These are phyloP conservation scores for Trametes villosa DNA, from an alignment of 768 basidiomycete species.

Conservation along the genomic window DNA sequence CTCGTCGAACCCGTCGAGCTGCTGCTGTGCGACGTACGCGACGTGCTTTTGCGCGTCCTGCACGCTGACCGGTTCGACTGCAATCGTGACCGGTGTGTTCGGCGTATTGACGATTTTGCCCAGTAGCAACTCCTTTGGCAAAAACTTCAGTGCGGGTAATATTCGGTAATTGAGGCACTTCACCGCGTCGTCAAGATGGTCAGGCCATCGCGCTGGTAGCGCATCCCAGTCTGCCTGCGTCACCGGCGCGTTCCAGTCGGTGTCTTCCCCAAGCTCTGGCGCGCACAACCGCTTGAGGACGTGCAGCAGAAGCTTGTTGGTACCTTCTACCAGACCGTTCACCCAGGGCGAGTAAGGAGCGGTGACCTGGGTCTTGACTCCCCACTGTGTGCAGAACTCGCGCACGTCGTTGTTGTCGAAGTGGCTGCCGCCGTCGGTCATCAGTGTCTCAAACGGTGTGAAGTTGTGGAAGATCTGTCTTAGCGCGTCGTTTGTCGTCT, in stretches of 20 bases:
- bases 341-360: conserved; percentile 47
- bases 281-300: conserved; percentile 37
- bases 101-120: conserved; percentile 37
- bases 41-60: conserved; percentile 30
- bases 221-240: conserved; percentile 17
- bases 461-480: conserved; percentile 31
- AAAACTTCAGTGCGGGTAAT: conserved; percentile 26
- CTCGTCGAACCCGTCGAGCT: conserved; percentile 34
- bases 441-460: conserved; percentile 35
- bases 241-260: conserved; percentile 13
- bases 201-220: conserved; percentile 38
- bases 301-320: conserved; percentile 38
- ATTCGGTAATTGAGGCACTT: conserved; percentile 24
- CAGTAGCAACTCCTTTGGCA: conserved; percentile 40
- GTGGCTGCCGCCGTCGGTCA: conserved; percentile 43
- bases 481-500: conserved; percentile 32
- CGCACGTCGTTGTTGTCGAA: conserved; percentile 41
- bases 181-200: conserved; percentile 37
- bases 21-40: conserved; percentile 37
- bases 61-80: not conserved
- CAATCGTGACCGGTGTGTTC: not conserved
- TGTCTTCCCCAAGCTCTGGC: conserved; percentile 37
- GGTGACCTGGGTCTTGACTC: conserved; percentile 25
- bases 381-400: conserved; percentile 30
- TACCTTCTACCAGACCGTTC: conserved; percentile 41